These are phyloP conservation scores for Psophocarpus tetragonolobus DNA, from an alignment of 306 rosid genomes.

Conservation along the genomic window DNA sequence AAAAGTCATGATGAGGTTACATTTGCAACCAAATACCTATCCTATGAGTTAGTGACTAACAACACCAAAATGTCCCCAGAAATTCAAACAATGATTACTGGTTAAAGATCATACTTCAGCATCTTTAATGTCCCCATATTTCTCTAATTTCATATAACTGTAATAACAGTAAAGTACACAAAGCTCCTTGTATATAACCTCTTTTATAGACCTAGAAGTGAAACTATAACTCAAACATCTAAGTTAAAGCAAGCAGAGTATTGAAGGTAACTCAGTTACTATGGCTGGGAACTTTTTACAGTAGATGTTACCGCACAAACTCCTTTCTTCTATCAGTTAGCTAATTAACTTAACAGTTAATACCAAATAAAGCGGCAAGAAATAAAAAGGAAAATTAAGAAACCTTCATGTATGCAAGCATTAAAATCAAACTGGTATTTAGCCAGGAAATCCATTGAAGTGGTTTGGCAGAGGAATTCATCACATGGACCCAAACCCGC, in stretches of 20 bases:
- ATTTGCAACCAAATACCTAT: neutral
- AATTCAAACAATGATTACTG: neutral
- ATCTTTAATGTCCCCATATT: neutral
- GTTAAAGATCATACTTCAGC: slow-evolving; percentile 1
- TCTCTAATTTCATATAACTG: neutral
- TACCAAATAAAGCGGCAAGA: slow-evolving; percentile 15
- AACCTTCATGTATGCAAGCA: slow-evolving; percentile 84
- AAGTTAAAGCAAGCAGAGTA: slow-evolving; percentile 25
- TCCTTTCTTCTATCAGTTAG: slow-evolving; percentile 23
- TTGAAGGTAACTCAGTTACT: slow-evolving; percentile 2
- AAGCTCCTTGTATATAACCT: neutral
- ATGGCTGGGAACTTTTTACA: neutral
- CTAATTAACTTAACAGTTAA: neutral
- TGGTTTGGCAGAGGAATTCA: slow-evolving; percentile 90
- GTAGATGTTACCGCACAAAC: neutral
- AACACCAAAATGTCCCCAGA: slow-evolving; percentile 7
- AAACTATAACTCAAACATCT: no score
- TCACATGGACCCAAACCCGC: slow-evolving; percentile 46
- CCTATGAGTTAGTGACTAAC: neutral
- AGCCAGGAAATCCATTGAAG: slow-evolving; percentile 90
- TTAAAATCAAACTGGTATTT: slow-evolving; percentile 91
- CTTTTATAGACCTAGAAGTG: slow-evolving; percentile 3
- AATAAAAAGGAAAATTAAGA: slow-evolving; percentile 33
- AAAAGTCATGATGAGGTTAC: slow-evolving; percentile 11
- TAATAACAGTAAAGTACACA: neutral